A percentile compares a stretch with the other conserved stretches of the same genome.
phyloP scores from a whole-genome alignment of 257 asterid species.

The Rauvolfia tetraphylla region DNA sequence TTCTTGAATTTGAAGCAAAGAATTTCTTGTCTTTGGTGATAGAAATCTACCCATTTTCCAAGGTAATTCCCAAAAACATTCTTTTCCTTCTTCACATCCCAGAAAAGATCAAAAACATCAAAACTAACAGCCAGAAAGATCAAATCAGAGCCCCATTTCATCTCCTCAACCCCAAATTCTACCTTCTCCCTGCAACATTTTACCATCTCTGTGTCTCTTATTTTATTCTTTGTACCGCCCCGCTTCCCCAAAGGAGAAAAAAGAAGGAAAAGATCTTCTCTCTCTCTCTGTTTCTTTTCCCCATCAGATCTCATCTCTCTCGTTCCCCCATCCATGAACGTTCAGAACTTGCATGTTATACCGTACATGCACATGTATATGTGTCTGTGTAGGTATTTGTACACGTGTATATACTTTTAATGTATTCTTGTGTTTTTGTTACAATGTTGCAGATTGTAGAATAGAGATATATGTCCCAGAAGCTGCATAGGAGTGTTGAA shows the following conservation, averaged over 20 bases:
- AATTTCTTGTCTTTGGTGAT: not conserved
- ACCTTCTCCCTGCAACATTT: not conserved
- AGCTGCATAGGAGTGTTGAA: conserved; percentile 15
- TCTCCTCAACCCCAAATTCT: not conserved
- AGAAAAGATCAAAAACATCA: conserved; percentile 1
- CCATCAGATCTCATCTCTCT: not conserved
- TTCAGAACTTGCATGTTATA: not conserved
- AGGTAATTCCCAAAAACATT: not conserved
- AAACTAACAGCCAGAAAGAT: not conserved
- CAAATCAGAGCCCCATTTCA: not conserved
- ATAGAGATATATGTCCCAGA: conserved; percentile 15
- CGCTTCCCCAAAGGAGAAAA: not conserved
- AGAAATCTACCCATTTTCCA: not conserved
- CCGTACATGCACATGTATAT: not conserved
- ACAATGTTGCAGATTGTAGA: conserved; percentile 10
- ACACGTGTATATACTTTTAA: not conserved
- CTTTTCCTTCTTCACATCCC: not conserved
- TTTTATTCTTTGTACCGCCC: not conserved
- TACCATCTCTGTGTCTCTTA: no score
- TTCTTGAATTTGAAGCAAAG: not conserved
- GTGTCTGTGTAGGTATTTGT: not conserved
- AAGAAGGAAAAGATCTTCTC: not conserved
- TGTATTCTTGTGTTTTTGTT: not conserved
- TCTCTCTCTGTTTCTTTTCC: not conserved
- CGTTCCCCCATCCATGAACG: not conserved